A percentile compares a stretch with the other conserved stretches of the same genome.
These are phyloP conservation scores for Corylus heterophylla DNA, from an alignment of 306 rosid species.

Conservation along the genomic window DNA sequence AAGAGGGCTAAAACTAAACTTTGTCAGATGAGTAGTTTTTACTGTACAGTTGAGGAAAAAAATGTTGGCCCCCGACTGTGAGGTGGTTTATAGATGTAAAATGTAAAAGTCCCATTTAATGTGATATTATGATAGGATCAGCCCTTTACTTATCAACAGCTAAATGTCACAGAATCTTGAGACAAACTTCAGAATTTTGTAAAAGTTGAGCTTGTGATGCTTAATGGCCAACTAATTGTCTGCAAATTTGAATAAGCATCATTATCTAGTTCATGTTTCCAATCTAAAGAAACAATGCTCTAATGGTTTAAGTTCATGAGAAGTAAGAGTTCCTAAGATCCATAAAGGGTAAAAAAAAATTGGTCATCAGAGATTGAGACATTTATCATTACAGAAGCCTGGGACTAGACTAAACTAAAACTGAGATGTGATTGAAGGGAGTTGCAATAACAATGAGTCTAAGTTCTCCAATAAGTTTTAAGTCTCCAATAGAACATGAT, in stretches of 20 bases:
- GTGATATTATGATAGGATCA: not conserved
- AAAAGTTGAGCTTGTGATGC: not conserved
- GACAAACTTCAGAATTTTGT: not conserved
- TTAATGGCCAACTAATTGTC: not conserved
- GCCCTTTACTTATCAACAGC: not conserved
- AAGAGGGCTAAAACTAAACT: not conserved
- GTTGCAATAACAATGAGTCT: too few species aligned
- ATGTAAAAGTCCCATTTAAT: slow-evolving; percentile 4
- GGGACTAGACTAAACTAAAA: too few species aligned
- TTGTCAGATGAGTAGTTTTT: slow-evolving; percentile 11
- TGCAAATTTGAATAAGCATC: not conserved
- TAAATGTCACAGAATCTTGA: not conserved
- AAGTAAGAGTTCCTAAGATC: too few species aligned
- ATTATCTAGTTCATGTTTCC: too few species aligned
- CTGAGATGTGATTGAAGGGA: not conserved
- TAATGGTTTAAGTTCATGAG: too few species aligned
- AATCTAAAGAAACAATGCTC: too few species aligned
- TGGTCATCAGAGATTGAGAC: too few species aligned
- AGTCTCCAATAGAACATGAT: too few species aligned
- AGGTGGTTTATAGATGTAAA: slow-evolving; percentile 41
- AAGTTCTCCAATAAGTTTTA: too few species aligned
- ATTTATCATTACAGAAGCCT: too few species aligned
- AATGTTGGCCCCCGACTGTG: slow-evolving; percentile 29
- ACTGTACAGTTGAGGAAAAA: slow-evolving; percentile 26
- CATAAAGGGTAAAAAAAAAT: too few species aligned